Conservation (phyloP, 345 rosid genomes). For the Euphorbia pulcherrima region DNA sequence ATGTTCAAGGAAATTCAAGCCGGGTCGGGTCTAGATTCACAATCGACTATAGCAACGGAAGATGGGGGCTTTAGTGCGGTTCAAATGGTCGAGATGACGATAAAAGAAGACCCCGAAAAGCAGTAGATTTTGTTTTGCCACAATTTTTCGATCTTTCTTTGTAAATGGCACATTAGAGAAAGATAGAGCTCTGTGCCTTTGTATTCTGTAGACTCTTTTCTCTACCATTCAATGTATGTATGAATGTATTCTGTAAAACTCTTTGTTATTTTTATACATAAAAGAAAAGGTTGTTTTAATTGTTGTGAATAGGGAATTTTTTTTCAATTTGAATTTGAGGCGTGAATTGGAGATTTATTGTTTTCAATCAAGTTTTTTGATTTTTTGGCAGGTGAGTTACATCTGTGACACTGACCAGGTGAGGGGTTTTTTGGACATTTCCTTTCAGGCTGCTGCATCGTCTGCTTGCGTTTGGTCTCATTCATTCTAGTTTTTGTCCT, state of each 20-base stretch:
- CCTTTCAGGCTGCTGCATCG: not conserved
- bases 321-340: slow-evolving; percentile 1
- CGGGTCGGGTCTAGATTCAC: slow-evolving; percentile 70
- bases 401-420: slow-evolving; percentile 22
- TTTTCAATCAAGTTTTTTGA: not conserved
- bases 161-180: slow-evolving; percentile 11
- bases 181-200: slow-evolving; percentile 6
- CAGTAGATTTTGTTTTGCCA: slow-evolving; percentile 15
- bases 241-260: slow-evolving; percentile 23
- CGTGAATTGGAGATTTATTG: not conserved
- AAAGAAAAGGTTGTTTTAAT: slow-evolving; percentile 27
- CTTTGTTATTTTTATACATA: slow-evolving; percentile 38
- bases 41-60: slow-evolving; percentile 60
- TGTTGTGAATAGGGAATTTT: slow-evolving; percentile 36
- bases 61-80: slow-evolving; percentile 58
- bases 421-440: slow-evolving; percentile 20
- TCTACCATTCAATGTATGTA: slow-evolving; percentile 44
- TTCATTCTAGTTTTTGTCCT: slow-evolving; percentile 10
- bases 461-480: slow-evolving; percentile 5
- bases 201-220: too few species aligned
- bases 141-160: slow-evolving; percentile 31
- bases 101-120: slow-evolving; percentile 70
- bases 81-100: slow-evolving; percentile 73
- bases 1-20: slow-evolving; percentile 77
- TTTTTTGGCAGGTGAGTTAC: too few species aligned